Percentiles rank a stretch among this genome's conserved stretches.
Conservation (phyloP, 345 rosid species). For the Euphorbia peplus region DNA sequence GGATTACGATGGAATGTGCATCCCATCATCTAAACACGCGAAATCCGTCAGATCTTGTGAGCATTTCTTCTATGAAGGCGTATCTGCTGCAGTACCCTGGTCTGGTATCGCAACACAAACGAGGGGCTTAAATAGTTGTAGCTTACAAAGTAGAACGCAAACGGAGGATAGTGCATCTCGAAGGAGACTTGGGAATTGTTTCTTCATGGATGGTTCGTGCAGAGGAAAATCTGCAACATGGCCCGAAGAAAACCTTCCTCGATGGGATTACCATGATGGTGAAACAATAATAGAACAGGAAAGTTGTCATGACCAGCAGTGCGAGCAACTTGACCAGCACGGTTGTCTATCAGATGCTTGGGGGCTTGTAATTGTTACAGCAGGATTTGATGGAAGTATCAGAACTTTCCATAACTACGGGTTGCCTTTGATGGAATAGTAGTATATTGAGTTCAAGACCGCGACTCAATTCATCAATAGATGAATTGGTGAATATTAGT, state of each 20-base stretch:
- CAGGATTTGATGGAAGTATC: constrained; percentile 66
- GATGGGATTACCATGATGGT: constrained; percentile 21
- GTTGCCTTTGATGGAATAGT: constrained; percentile 41
- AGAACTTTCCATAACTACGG: constrained; percentile 77
- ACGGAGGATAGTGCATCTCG: constrained; percentile 19
- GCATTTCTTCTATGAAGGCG: constrained; percentile 59
- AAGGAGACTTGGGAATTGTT: constrained; percentile 45
- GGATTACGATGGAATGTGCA: constrained; percentile 43
- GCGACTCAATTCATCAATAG: neutral
- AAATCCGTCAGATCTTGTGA: constrained; percentile 61
- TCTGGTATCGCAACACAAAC: constrained; percentile 30
- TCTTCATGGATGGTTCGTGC: constrained; percentile 48
- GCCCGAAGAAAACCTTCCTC: constrained; percentile 86
- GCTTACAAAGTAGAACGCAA: constrained; percentile 8
- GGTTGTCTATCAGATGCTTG: constrained; percentile 43
- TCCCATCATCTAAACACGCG: constrained; percentile 33
- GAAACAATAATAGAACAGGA: constrained; percentile 11
- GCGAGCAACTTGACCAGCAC: constrained; percentile 10
- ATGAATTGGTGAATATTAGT: neutral
- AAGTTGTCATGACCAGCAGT: neutral
- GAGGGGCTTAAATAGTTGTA: constrained; percentile 8
- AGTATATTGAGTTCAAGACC: neutral
- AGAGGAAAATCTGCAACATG: constrained; percentile 64
- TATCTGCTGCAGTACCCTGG: constrained; percentile 70
- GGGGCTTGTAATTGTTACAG: constrained; percentile 80